phyloP scores from a whole-genome alignment of 1,284 basidiomycete species.

The Sphagnurus paluster region DNA sequence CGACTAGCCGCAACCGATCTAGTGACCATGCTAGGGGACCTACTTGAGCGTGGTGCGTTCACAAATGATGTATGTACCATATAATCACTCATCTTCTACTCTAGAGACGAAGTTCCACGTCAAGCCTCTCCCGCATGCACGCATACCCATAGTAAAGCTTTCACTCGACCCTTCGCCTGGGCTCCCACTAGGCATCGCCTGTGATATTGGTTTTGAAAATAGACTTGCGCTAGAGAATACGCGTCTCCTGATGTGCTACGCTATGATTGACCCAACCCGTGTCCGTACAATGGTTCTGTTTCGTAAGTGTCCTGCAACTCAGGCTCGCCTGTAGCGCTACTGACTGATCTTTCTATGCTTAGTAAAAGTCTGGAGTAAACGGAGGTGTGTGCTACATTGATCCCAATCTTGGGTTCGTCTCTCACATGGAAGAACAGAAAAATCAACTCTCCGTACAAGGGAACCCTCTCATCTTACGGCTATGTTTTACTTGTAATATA shows the following conservation, averaged over 20 bases:
- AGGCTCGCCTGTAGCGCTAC: background rate
- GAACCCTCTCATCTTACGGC: conserved; percentile 96
- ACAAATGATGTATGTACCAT: background rate
- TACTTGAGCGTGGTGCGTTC: conserved; percentile 84
- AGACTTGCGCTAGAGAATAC: conserved; percentile 97
- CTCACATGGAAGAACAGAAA: conserved; percentile 53
- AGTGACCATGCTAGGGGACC: conserved; percentile 90
- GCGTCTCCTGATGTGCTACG: conserved; percentile 93
- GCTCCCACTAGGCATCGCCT: conserved; percentile 88
- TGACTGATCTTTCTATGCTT: conserved; percentile 15
- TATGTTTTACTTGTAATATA: conserved; percentile 98
- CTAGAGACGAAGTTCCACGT: conserved; percentile 96
- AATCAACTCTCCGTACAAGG: conserved; percentile 98
- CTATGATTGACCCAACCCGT: conserved; percentile 93
- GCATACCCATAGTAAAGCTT: conserved; percentile 98
- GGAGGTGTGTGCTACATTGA: conserved; percentile 55
- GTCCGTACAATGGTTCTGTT: conserved; percentile 95
- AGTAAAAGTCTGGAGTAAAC: conserved; percentile 99
- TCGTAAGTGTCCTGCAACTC: conserved; percentile 54
- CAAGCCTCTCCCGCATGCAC: conserved; percentile 93
- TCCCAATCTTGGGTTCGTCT: conserved; percentile 1
- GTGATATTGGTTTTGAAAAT: conserved; percentile 99
- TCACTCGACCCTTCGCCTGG: conserved; percentile 89
- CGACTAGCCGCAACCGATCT: conserved; percentile 83
- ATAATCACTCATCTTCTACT: conserved; percentile 9